Conservation (phyloP, 1,284 basidiomycete genomes). For the Ceratobasidium sp. region DNA sequence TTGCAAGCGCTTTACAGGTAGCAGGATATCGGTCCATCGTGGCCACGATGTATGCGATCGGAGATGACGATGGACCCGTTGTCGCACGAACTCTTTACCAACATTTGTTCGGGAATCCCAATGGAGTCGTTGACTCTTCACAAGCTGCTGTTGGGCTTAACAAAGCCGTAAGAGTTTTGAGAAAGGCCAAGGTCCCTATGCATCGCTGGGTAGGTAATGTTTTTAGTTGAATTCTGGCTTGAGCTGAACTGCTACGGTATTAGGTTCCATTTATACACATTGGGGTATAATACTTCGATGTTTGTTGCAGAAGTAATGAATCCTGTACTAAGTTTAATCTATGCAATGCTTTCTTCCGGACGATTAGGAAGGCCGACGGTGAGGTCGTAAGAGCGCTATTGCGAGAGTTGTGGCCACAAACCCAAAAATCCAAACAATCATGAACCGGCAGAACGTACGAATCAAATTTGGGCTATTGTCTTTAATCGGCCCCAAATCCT, state of each 20-base stretch:
- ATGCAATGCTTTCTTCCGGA: too few species aligned
- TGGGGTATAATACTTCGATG: conserved; percentile 9
- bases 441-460: neutral
- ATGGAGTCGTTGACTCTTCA: conserved; percentile 2
- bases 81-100: conserved; percentile 26
- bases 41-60: conserved; percentile 45
- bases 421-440: conserved; percentile 24
- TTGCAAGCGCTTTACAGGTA: conserved; percentile 38
- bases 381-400: conserved; percentile 7
- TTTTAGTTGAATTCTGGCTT: neutral
- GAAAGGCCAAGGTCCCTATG: conserved; percentile 29
- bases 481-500: neutral
- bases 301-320: too few species aligned
- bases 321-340: too few species aligned
- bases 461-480: neutral
- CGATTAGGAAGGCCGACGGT: neutral
- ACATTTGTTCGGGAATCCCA: conserved; percentile 14
- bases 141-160: conserved; percentile 24
- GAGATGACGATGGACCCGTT: conserved; percentile 34
- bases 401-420: conserved; percentile 2
- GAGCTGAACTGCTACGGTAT: neutral
- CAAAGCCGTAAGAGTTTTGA: conserved; percentile 8
- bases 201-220: conserved; percentile 27
- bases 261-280: conserved; percentile 34
- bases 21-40: conserved; percentile 36